phyloP scores from a whole-genome alignment of 106 monocot species.

The Dendrobium nobile region DNA sequence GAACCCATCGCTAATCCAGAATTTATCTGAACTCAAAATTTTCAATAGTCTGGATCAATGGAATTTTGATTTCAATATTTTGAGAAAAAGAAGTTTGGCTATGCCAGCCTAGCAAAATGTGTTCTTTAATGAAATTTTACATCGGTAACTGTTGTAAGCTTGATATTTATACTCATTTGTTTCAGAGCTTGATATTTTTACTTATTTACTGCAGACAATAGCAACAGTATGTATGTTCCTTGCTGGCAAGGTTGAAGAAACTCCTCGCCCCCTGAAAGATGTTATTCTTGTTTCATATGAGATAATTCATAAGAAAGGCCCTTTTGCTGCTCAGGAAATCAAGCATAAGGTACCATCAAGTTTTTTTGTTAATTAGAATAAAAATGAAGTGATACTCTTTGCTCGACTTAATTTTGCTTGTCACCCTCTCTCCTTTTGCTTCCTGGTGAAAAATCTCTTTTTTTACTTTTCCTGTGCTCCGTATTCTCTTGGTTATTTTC shows the following conservation, averaged over 20 bases:
- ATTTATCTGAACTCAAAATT: too few species aligned
- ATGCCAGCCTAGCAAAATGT: too few species aligned
- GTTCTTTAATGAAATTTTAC: too few species aligned
- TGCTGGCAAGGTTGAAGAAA: conserved; percentile 98
- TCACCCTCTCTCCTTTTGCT: not conserved
- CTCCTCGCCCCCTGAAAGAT: conserved; percentile 76
- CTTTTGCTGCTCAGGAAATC: conserved; percentile 71
- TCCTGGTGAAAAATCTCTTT: not conserved
- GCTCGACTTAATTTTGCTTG: not conserved
- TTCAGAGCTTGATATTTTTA: too few species aligned
- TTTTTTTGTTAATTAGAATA: conserved; percentile 7
- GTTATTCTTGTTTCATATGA: conserved; percentile 89
- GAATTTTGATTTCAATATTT: too few species aligned
- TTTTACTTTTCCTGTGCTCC: not conserved
- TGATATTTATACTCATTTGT: too few species aligned
- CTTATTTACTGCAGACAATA: conserved; percentile 44
- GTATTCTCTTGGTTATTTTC: conserved; percentile 5
- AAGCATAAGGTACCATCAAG: conserved; percentile 58
- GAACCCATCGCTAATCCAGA: too few species aligned
- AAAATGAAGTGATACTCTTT: conserved; percentile 2
- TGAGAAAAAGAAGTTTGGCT: too few species aligned
- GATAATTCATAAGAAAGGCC: conserved; percentile 81
- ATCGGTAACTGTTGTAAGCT: too few species aligned
- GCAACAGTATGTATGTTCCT: conserved; percentile 97
- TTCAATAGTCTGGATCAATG: too few species aligned